Base-by-base conservation (phyloP, 2,329 filamentous ascomycete genomes). In the Fusarium sp. region DNA sequence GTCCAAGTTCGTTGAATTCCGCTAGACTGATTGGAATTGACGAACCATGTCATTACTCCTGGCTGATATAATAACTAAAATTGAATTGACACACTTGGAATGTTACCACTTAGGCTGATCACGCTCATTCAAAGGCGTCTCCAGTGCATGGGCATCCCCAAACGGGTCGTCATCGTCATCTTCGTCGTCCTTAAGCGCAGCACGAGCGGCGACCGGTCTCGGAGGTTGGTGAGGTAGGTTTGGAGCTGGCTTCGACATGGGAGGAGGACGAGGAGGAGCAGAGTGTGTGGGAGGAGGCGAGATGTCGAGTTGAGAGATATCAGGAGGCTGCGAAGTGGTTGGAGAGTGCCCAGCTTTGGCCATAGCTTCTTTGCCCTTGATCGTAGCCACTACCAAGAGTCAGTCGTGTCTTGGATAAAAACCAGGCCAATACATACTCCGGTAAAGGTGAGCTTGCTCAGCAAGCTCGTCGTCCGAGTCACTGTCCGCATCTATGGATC, bases 141-240 rank as follows among this genome's bases (percentile, higher is more conserved):
- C 71, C 41, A 91, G 82, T 5, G 87, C 90, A 72, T 96, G 93
- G 37, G 84, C 85, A 73, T 97, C 92, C 4, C 90, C 91, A 73
- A 97, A 97, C 0, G 93, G 93, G 71, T 96, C 86, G 62, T 95
- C 84, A n/a, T 93, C 90, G 38, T 92, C 89, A n/a, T 90, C 88
- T 10, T 90, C 88, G 4, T 82, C 88, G 8, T 90, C 88, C 3
- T 82, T 80, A 29, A 80, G 68, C 21, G 25, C 35, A 47, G 33
- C 10, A 42, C 50, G 50, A 36, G 43, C 42, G 7, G 46, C 49
- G 19, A 42, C 46, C 14, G 60, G 62, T 9, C 61, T 57, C 9
- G 67, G 67, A 27, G 63, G 67, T 38, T 67, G 61, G 19, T 47
- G 56, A 9, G 57, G 68, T 13, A 57, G 61, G 17, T 38, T 47